Percentiles rank a stretch among this genome's conserved stretches.
phyloP scores from a whole-genome alignment of 2,329 filamentous ascomycete species.

The Clonostachys byssicola region DNA sequence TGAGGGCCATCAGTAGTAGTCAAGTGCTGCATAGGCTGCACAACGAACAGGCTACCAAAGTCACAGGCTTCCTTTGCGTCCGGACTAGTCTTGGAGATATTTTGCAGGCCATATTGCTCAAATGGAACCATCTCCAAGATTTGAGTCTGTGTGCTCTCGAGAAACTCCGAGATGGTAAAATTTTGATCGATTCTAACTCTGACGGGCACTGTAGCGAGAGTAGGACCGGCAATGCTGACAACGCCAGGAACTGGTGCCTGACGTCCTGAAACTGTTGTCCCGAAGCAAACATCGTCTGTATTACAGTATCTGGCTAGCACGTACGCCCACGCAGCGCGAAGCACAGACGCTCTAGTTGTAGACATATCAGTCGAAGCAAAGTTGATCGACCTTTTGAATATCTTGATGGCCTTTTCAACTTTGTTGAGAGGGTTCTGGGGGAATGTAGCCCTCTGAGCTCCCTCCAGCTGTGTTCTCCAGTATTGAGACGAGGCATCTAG shows the following conservation, averaged over 20 bases:
- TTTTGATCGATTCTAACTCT: neutral
- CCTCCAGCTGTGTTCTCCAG: constrained; percentile 1
- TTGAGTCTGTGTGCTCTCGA: neutral
- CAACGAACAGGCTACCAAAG: constrained; percentile 3
- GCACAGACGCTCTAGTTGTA: neutral
- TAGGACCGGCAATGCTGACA: neutral
- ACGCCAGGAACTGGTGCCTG: neutral
- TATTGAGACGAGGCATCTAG: neutral
- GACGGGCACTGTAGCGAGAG: neutral
- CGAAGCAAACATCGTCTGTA: neutral
- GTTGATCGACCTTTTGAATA: neutral
- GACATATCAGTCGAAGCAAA: neutral
- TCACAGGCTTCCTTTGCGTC: constrained; percentile 2
- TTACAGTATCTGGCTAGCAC: neutral
- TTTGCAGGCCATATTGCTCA: constrained; percentile 12
- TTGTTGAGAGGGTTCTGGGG: constrained; percentile 5
- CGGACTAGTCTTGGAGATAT: neutral
- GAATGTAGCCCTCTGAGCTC: neutral
- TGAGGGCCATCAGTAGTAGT: neutral
- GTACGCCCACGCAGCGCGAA: neutral
- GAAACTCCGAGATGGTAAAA: neutral
- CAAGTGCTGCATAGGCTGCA: constrained; percentile 2
- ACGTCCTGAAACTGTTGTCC: neutral
- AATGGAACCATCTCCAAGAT: constrained; percentile 5
- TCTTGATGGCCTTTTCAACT: neutral